Conservation (phyloP, 352 stramenopile species). For the Globisporangium mamillatum region DNA sequence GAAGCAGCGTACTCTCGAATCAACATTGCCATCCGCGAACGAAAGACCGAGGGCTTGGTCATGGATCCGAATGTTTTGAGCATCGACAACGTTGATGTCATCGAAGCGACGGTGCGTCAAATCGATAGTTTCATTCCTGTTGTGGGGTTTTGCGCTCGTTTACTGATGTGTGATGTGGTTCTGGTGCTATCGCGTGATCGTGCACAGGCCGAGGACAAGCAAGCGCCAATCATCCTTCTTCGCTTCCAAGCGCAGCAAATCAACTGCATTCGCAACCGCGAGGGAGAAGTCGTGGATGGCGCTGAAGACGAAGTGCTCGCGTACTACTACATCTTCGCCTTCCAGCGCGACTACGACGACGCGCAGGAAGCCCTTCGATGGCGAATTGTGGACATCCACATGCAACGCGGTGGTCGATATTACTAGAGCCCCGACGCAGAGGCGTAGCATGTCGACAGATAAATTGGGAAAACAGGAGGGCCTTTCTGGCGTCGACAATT, state of each 20-base stretch:
- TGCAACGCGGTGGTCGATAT: constrained; percentile 77
- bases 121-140: neutral
- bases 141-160: too few species aligned
- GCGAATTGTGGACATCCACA: constrained; percentile 86
- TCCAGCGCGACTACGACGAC: constrained; percentile 97
- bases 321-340: constrained; percentile 98
- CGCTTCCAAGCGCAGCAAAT: constrained; percentile 99
- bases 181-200: neutral
- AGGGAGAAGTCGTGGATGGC: constrained; percentile 96
- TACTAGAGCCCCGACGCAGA: constrained; percentile 48
- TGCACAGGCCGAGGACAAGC: constrained; percentile 79
- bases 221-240: constrained; percentile 94
- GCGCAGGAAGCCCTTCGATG: constrained; percentile 82
- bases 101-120: constrained; percentile 84
- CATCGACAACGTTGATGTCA: constrained; percentile 97
- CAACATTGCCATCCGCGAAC: constrained; percentile 91
- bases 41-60: constrained; percentile 91
- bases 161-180: neutral
- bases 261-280: constrained; percentile 97
- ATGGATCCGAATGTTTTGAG: constrained; percentile 96
- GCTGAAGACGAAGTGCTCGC: constrained; percentile 95
- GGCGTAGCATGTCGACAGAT: neutral
- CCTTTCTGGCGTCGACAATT: too few species aligned
- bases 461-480: too few species aligned
- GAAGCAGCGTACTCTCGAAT: constrained; percentile 95